A percentile compares a stretch with the other conserved stretches of the same genome.
Evolutionary conservation across 768 basidiomycete genomes (phyloP).

Genomic region (Lactarius akahatsu): DNA sequence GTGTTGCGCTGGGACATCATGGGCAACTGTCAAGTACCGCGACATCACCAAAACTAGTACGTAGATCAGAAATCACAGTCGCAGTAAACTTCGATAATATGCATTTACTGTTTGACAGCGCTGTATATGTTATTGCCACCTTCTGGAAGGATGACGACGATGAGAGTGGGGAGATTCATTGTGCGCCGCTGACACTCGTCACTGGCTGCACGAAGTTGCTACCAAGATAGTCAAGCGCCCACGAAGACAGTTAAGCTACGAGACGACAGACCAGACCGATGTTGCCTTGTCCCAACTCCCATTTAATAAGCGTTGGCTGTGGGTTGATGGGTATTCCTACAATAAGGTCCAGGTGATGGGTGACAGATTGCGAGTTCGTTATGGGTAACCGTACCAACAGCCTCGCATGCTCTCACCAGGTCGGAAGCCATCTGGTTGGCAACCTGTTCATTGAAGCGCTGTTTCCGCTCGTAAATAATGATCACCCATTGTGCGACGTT

Average conservation of each 20-base stretch:
- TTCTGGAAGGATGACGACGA: constrained; percentile 72
- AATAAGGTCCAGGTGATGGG: neutral
- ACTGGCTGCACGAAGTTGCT: constrained; percentile 57
- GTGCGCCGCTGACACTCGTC: constrained; percentile 43
- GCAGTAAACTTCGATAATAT: constrained; percentile 1
- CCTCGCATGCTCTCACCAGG: constrained; percentile 46
- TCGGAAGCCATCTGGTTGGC: constrained; percentile 57
- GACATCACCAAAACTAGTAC: constrained; percentile 69
- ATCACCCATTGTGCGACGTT: constrained; percentile 59
- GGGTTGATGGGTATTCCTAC: constrained; percentile 60
- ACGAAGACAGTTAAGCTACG: neutral
- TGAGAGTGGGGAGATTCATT: constrained; percentile 49
- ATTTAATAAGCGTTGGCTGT: constrained; percentile 46
- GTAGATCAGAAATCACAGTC: neutral
- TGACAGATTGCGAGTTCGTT: neutral
- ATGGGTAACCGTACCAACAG: constrained; percentile 54
- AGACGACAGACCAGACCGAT: constrained; percentile 36
- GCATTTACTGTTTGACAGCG: constrained; percentile 71
- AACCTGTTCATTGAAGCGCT: constrained; percentile 51
- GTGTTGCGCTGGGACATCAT: neutral
- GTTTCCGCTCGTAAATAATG: constrained; percentile 61
- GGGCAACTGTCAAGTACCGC: constrained; percentile 38
- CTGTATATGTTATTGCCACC: constrained; percentile 74
- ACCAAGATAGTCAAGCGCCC: constrained; percentile 2
- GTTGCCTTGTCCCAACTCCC: constrained; percentile 57